Evolutionary conservation across 495 filamentous ascomycete species (phyloP), one percentile per base, ranked within the genome.

Genomic region (Neohortaea acidophila): DNA sequence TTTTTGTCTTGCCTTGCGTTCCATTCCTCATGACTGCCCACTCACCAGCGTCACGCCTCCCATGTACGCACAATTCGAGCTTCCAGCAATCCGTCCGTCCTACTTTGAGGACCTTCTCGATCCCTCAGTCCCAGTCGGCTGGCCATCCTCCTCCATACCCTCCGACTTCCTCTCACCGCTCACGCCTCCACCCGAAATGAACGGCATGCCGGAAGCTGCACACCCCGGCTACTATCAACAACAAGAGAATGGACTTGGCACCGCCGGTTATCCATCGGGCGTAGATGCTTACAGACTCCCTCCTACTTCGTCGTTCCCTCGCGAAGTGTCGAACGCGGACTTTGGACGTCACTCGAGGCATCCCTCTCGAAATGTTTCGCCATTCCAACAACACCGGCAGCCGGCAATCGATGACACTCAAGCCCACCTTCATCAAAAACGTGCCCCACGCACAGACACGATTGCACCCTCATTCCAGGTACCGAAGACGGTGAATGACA

Each of bases 391-490:
- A n/a, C n/a, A n/a, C n/a, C 25, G 24, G 20, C 37, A 45, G 21
- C 42, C 47, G 2, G 25, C 23, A 5, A 22, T 34, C 20, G 33
- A 33, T 11, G 38, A 42, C 14, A 5, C 21, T 15, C 39, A 24
- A 22, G 12, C 7, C 2, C 15, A 19, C 19, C 29, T 34, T 5
- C 32, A 20, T 23, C 33, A n/a, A 15, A 21, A 17, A 11, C 31
- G 38, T 5, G 22, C 9, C 2, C 41, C 47, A 11, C 47, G 45
- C 17, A 29, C 37, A 1, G 50, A 35, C 29, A 29, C 48, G 7
- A 52, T 55, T 30, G 52, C 46, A 25, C 49, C 52, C 5, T 43
- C 36, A 9, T 48, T 52, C 29, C 52, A 55, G 31, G 49, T 55
- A 21, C 52, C 52, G n/a, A 30, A 31, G n/a, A 30, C 49, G 0